Percentiles rank a stretch among this genome's conserved stretches.
These are phyloP conservation scores for Delonix regia DNA, from an alignment of 306 rosid species.

Conservation along the genomic window DNA sequence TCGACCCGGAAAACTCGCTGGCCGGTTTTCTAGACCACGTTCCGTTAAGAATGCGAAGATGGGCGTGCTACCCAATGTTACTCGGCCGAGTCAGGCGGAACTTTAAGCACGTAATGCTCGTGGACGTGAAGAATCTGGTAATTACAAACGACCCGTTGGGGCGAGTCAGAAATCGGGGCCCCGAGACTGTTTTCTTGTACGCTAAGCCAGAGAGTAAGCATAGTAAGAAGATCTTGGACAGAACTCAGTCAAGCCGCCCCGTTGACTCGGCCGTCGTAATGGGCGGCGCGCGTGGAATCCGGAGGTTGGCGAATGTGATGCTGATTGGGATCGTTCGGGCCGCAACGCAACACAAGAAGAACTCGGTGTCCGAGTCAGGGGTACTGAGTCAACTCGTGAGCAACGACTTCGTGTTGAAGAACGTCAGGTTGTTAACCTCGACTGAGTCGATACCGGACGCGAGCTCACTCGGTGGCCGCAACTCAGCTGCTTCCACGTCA, in stretches of 20 bases:
- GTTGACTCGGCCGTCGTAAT: conserved; percentile 54
- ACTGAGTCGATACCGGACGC: conserved; percentile 53
- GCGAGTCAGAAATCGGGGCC: conserved; percentile 50
- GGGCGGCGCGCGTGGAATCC: conserved; percentile 73
- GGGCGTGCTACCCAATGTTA: conserved; percentile 81
- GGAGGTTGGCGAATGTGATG: conserved; percentile 55
- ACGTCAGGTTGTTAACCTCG: conserved; percentile 44
- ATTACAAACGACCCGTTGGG: conserved; percentile 56
- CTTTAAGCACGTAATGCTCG: conserved; percentile 66
- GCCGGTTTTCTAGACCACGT: conserved; percentile 62
- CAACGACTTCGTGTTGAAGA: conserved; percentile 46
- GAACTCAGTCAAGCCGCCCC: conserved; percentile 35
- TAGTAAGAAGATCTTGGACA: conserved; percentile 44
- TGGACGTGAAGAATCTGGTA: conserved; percentile 51
- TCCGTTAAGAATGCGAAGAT: conserved; percentile 59
- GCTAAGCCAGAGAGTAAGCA: conserved; percentile 38
- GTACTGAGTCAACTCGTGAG: conserved; percentile 58
- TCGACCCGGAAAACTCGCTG: conserved; percentile 77
- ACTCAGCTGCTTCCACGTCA: conserved; percentile 28
- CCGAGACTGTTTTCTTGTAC: conserved; percentile 54
- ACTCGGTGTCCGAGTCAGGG: conserved; percentile 51
- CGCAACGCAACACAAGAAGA: conserved; percentile 50
- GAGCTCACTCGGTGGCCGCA: conserved; percentile 39
- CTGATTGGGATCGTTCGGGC: conserved; percentile 57
- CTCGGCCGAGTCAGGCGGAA: conserved; percentile 70